phyloP scores from a whole-genome alignment of 164 flowering plant species.

The Malania oleifera region DNA sequence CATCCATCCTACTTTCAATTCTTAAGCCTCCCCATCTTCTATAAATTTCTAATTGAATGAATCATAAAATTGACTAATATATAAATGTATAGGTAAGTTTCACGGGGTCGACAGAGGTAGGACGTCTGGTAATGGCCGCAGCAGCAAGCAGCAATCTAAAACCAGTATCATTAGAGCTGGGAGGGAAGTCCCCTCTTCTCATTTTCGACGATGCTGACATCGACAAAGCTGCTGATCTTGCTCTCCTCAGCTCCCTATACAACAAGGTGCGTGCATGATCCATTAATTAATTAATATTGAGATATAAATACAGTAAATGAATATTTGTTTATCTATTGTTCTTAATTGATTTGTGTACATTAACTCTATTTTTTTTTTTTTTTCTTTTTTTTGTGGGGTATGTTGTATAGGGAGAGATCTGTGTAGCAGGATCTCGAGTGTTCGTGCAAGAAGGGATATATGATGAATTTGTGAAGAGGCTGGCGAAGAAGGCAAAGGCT shows the following conservation, averaged over 20 bases:
- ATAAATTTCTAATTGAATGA: no score
- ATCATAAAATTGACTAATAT: no score
- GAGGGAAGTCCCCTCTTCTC: constrained; percentile 85
- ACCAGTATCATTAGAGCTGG: constrained; percentile 64
- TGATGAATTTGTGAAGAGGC: constrained; percentile 50
- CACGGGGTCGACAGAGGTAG: constrained; percentile 82
- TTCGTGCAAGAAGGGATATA: constrained; percentile 87
- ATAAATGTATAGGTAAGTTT: constrained; percentile 81
- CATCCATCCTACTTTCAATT: no score
- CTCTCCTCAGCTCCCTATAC: constrained; percentile 33
- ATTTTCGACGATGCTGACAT: constrained; percentile 80
- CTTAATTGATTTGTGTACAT: no score
- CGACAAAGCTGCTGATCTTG: constrained; percentile 55
- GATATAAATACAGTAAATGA: no score
- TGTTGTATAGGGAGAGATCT: constrained; percentile 92
- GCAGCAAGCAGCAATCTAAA: constrained; percentile 82
- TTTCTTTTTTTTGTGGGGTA: no score
- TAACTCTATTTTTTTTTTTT: no score
- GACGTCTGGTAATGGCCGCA: constrained; percentile 61
- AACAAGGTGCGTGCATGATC: no score
- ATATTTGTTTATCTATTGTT: no score
- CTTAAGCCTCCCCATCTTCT: no score
- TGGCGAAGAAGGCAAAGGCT: constrained; percentile 44
- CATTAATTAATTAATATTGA: no score
- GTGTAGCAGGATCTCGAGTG: constrained; percentile 71